phyloP scores from a whole-genome alignment of 1,284 basidiomycete genomes.

The Boletus mariae region DNA sequence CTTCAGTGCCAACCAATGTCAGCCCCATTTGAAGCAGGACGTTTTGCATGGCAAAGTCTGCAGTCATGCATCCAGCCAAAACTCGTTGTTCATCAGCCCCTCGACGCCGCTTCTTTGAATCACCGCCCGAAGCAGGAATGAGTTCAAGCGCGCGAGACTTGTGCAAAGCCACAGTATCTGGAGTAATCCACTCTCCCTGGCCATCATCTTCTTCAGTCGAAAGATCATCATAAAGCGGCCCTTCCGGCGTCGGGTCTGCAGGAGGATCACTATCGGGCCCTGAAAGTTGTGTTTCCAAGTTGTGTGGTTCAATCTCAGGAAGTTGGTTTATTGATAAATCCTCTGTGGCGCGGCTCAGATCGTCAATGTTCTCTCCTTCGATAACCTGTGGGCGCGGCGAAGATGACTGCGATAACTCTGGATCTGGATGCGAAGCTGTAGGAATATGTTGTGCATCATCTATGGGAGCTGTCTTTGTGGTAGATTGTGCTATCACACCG shows the following conservation, averaged over 20 bases:
- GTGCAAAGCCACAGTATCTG: constrained; percentile 81
- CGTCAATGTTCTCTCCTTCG: neutral
- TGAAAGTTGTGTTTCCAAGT: constrained; percentile 1
- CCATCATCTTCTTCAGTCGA: constrained; percentile 70
- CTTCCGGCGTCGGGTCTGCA: constrained; percentile 14
- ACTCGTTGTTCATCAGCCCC: constrained; percentile 44
- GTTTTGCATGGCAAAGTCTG: constrained; percentile 99
- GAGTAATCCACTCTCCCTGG: constrained; percentile 97
- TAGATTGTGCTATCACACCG: constrained; percentile 1
- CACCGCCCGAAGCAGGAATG: constrained; percentile 49
- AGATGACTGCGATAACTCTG: constrained; percentile 4
- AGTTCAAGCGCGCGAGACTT: constrained; percentile 87
- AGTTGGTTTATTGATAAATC: constrained; percentile 13
- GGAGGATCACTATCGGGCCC: constrained; percentile 6
- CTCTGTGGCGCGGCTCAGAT: constrained; percentile 12
- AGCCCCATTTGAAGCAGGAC: constrained; percentile 95
- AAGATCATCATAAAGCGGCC: constrained; percentile 65
- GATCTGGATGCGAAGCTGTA: neutral
- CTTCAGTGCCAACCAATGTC: constrained; percentile 87
- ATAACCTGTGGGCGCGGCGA: neutral
- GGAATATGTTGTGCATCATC: constrained; percentile 33
- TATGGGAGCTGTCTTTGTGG: constrained; percentile 42
- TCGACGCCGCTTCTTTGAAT: constrained; percentile 39
- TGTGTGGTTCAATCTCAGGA: constrained; percentile 1
- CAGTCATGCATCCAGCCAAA: constrained; percentile 89